Evolutionary conservation across 257 asterid genomes (phyloP).

Genomic region (Eustoma russellianum): DNA sequence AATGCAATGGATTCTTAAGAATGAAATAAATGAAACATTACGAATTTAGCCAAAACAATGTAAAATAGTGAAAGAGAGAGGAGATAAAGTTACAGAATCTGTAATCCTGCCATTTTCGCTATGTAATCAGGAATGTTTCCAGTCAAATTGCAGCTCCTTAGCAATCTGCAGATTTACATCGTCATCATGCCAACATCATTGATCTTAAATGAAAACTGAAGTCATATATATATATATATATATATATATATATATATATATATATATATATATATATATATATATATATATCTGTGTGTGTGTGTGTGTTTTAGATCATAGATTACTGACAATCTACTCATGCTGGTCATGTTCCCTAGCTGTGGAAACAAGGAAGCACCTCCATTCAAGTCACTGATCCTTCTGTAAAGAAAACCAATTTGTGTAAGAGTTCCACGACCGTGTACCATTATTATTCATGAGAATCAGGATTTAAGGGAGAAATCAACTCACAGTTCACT

Average conservation of each 20-base stretch:
- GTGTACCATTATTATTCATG: too few relatives aligned
- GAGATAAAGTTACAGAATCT: constrained; percentile 21
- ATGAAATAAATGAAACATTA: too few relatives aligned
- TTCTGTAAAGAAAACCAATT: constrained; percentile 26
- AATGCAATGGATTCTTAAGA: too few relatives aligned
- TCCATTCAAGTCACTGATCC: constrained; percentile 49
- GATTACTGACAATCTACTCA: constrained; percentile 36
- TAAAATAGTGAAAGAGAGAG: too few relatives aligned
- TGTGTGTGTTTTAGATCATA: too few relatives aligned
- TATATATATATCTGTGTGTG: too few relatives aligned
- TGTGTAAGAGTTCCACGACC: not conserved
- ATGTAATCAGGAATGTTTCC: constrained; percentile 35
- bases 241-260: too few relatives aligned
- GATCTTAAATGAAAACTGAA: too few relatives aligned
- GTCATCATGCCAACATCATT: too few relatives aligned
- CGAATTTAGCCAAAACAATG: too few relatives aligned
- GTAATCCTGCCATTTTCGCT: constrained; percentile 15
- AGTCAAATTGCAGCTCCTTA: constrained; percentile 51
- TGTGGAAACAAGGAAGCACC: constrained; percentile 39
- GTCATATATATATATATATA: too few relatives aligned
- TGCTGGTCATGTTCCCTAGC: constrained; percentile 24
- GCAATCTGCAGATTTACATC: constrained; percentile 29
- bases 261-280: too few relatives aligned
- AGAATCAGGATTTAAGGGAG: not conserved
- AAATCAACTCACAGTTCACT: constrained; percentile 37